Conservation (phyloP, 164 flowering plant genomes). For the Macadamia integrifolia region DNA sequence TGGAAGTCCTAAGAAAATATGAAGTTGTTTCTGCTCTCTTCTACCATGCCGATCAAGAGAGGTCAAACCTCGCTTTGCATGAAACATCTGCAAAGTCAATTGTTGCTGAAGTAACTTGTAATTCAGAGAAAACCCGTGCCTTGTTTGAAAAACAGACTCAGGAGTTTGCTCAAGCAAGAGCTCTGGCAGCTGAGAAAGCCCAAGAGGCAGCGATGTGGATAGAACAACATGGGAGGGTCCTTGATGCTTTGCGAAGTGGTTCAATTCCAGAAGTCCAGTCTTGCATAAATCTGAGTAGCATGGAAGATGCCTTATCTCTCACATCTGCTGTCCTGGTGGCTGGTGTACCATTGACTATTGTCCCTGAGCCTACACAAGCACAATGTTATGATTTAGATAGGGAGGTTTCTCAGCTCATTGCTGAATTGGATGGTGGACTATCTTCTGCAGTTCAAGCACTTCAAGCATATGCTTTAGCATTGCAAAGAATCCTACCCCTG, state of each 20-base stretch:
- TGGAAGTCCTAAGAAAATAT: slow-evolving; percentile 58
- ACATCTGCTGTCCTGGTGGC: slow-evolving; percentile 78
- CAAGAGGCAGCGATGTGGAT: slow-evolving; percentile 81
- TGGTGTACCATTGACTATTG: slow-evolving; percentile 82
- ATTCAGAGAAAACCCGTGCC: slow-evolving; percentile 60
- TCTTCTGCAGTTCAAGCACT: slow-evolving; percentile 54
- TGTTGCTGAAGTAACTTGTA: slow-evolving; percentile 74
- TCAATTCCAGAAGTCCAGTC: slow-evolving; percentile 54
- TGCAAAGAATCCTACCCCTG: slow-evolving; percentile 78
- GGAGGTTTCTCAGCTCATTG: slow-evolving; percentile 64
- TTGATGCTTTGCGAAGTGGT: slow-evolving; percentile 74
- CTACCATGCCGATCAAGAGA: slow-evolving; percentile 78
- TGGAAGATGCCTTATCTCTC: slow-evolving; percentile 63
- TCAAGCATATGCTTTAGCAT: slow-evolving; percentile 64
- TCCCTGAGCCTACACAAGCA: slow-evolving; percentile 96
- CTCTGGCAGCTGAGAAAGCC: slow-evolving; percentile 61
- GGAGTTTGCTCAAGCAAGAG: slow-evolving; percentile 81
- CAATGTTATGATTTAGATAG: slow-evolving; percentile 86
- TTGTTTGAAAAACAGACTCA: slow-evolving; percentile 67
- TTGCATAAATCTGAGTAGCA: slow-evolving; percentile 34
- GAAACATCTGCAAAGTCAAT: slow-evolving; percentile 81
- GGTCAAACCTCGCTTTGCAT: slow-evolving; percentile 59
- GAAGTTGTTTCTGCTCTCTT: slow-evolving; percentile 67
- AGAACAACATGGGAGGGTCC: slow-evolving; percentile 83
- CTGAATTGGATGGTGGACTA: slow-evolving; percentile 62